Conservation (phyloP, 1,284 basidiomycete species). For the Cutaneotrichosporon daszewskae region DNA sequence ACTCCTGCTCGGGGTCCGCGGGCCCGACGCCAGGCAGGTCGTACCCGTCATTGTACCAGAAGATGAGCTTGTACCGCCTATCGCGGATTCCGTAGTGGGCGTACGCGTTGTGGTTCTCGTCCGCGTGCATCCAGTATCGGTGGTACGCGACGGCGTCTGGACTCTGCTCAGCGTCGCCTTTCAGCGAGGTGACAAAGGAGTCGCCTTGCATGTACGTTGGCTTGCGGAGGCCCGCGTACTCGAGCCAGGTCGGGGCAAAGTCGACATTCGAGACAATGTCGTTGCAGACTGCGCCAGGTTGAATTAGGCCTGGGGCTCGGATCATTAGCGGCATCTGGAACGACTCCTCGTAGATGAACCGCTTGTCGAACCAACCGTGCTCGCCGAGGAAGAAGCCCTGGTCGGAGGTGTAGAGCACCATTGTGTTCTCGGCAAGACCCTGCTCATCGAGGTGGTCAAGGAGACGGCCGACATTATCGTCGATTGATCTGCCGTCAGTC, state of each 20-base stretch:
- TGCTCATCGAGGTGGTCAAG: constrained; percentile 19
- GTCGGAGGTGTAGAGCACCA: constrained; percentile 22
- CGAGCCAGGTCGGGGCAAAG: constrained; percentile 24
- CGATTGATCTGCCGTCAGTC: constrained; percentile 7
- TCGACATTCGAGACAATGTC: constrained; percentile 27
- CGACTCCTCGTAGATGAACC: constrained; percentile 24
- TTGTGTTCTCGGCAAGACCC: constrained; percentile 18
- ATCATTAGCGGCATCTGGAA: constrained; percentile 28
- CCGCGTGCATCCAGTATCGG: constrained; percentile 24
- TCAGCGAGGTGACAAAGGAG: constrained; percentile 14
- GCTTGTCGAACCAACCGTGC: constrained; percentile 32
- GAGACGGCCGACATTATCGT: constrained; percentile 22
- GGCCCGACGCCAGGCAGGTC: constrained; percentile 11
- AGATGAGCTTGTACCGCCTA: constrained; percentile 22
- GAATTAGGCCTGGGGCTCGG: constrained; percentile 19
- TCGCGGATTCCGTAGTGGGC: constrained; percentile 22
- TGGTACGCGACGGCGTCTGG: constrained; percentile 18
- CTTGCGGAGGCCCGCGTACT: constrained; percentile 12
- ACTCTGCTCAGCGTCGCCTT: constrained; percentile 2
- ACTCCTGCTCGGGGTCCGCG: constrained; percentile 19
- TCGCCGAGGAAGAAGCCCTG: constrained; percentile 28
- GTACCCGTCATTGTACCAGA: constrained; percentile 21
- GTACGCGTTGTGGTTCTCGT: constrained; percentile 20
- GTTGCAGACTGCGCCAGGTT: constrained; percentile 19
- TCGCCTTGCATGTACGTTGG: constrained; percentile 27